Evolutionary conservation across 1,284 basidiomycete genomes (phyloP), one percentile per base, ranked within the genome.

Genomic region (Moesziomyces antarcticus): DNA sequence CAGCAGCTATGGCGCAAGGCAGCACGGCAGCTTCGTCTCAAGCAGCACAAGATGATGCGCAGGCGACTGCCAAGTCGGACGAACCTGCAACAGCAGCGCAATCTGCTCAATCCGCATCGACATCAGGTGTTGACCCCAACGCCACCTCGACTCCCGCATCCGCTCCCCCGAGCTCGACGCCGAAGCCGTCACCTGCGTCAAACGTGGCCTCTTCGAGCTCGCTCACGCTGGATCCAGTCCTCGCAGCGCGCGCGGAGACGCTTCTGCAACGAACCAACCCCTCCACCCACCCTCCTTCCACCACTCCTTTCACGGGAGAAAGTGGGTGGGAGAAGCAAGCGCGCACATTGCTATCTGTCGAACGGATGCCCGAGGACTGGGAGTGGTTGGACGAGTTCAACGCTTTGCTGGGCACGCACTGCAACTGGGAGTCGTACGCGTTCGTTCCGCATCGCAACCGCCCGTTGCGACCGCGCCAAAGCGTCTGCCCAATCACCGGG

Each of bases 351-450:
- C 56, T 82, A 8, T 75, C 75, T 5, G 50, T 82, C 27, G 69
- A 77, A 33, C 53, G 67, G 4, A 22, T 55, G 18, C 72, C 74
- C 3, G 48, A 58, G 14, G 71, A 71, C 35, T 69, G 64, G 52
- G 55, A 51, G 13, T 92, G 91, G 91, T 86, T 85, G 47, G 88
- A 90, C 47, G 91, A 90, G 3, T 92, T 92, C 90, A 82, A 86
- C 13, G 89, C 90, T 1, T 86, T 94, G 85, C 92, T 94, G 74
- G 92, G 92, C 5, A 86, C 83, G 21, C 87, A 88, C 62, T 84
- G 84, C 40, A 78, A 83, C 33, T 88, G 87, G 87, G 80, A 82
- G 24, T 55, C 79, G 30, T 75, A 85, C 33, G 72, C 82, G 21
- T 79, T 85, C 21, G 84, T 86, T 2, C 84, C 85, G 0, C 71